Evolutionary conservation across 2,329 filamentous ascomycete genomes (phyloP).

Genomic region (Cadophora gregata): DNA sequence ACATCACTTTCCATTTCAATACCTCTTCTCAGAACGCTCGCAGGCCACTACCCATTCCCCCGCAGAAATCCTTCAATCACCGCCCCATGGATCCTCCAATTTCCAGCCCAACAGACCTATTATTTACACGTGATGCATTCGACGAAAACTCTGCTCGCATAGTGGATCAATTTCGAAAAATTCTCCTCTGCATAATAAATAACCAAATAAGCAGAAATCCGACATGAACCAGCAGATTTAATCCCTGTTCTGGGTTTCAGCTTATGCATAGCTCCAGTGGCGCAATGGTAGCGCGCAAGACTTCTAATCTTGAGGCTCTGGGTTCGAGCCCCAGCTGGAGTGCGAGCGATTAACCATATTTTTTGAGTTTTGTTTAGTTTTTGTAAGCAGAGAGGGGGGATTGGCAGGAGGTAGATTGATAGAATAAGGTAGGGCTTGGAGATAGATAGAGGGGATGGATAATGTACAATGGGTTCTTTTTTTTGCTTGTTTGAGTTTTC

Average conservation of each 20-base stretch:
- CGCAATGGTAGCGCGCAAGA: slow-evolving; percentile 25
- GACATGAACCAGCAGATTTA: neutral
- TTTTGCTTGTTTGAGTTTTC: neutral
- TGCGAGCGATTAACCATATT: neutral
- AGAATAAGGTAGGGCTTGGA: too few relatives aligned
- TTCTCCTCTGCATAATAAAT: neutral
- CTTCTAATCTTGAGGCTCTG: slow-evolving; percentile 25
- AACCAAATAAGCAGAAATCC: neutral
- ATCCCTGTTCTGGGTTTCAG: neutral
- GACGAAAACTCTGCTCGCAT: neutral
- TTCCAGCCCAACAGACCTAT: too few relatives aligned
- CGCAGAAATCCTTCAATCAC: too few relatives aligned
- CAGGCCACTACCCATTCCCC: too few relatives aligned
- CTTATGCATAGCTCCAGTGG: neutral
- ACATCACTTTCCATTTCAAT: too few relatives aligned
- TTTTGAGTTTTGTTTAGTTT: neutral
- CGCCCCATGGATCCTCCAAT: too few relatives aligned
- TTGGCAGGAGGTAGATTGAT: too few relatives aligned
- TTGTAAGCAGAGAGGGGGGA: too few relatives aligned
- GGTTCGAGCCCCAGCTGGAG: slow-evolving; percentile 19
- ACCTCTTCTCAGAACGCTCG: too few relatives aligned
- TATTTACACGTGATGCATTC: neutral
- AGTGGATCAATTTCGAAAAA: neutral
- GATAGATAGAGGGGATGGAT: too few relatives aligned
- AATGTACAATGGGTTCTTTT: too few relatives aligned